Percentiles rank a stretch among this genome's conserved stretches.
phyloP scores from a whole-genome alignment of 371 early-diverging fungal genomes.

The Apophysomyces variabilis region DNA sequence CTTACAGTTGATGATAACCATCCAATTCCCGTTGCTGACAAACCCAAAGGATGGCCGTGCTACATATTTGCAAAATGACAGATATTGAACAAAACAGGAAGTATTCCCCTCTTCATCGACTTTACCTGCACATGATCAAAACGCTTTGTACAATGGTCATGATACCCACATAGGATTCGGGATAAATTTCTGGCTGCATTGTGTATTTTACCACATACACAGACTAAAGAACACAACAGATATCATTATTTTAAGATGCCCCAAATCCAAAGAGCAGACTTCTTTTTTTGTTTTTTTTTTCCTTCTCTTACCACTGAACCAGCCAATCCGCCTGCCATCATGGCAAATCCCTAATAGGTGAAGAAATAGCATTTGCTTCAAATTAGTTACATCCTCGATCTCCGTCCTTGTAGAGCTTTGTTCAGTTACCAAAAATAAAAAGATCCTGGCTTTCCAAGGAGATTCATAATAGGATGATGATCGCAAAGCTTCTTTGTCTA shows the following conservation, averaged over 20 bases:
- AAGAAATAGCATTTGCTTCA: no score
- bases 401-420: neutral
- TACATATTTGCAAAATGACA: slow-evolving; percentile 1
- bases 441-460: slow-evolving; percentile 66
- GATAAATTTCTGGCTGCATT: slow-evolving; percentile 55
- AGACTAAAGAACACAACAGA: slow-evolving; percentile 41
- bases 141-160: slow-evolving; percentile 65
- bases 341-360: slow-evolving; percentile 59
- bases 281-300: neutral
- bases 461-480: slow-evolving; percentile 42
- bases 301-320: slow-evolving; percentile 64
- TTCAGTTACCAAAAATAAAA: slow-evolving; percentile 59
- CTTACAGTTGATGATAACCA: neutral
- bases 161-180: slow-evolving; percentile 66
- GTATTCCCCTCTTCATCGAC: neutral
- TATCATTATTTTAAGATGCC: neutral
- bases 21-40: slow-evolving; percentile 12
- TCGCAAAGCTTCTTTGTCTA: slow-evolving; percentile 59
- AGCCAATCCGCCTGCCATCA: slow-evolving; percentile 76
- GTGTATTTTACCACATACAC: slow-evolving; percentile 72
- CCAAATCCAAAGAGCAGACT: no score
- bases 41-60: slow-evolving; percentile 24
- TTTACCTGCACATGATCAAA: slow-evolving; percentile 70
- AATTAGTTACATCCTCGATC: neutral
- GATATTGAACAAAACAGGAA: neutral